Conservation (phyloP, 2,329 filamentous ascomycete genomes). For the Fusarium clavum region DNA sequence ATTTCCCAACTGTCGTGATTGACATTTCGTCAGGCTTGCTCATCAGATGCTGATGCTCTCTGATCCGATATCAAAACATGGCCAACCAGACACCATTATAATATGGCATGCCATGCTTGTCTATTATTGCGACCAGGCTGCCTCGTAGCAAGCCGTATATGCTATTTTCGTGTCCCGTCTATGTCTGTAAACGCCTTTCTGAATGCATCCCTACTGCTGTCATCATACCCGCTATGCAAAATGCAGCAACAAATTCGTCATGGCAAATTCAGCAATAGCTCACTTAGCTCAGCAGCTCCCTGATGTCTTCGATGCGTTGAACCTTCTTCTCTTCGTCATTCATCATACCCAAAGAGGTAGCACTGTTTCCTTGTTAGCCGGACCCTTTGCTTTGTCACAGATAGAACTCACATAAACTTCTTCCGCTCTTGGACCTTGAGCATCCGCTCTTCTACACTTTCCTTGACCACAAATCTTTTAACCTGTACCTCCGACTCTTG, state of each 20-base stretch:
- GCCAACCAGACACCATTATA: constrained; percentile 19
- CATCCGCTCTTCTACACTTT: constrained; percentile 96
- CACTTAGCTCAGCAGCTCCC: constrained; percentile 78
- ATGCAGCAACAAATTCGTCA: constrained; percentile 3
- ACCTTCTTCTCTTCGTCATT: constrained; percentile 91
- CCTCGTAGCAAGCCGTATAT: constrained; percentile 19
- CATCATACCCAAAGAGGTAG: constrained; percentile 95
- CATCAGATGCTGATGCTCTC: constrained; percentile 32
- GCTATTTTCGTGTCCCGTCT: constrained; percentile 17
- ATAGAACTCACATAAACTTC: constrained; percentile 84
- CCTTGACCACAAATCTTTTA: constrained; percentile 86
- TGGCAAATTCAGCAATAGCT: neutral
- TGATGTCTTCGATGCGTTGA: constrained; percentile 93
- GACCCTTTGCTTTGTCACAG: neutral
- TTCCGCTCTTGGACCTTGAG: constrained; percentile 92
- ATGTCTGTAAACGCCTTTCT: constrained; percentile 29
- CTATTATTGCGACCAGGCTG: constrained; percentile 15
- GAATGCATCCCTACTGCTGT: constrained; percentile 11
- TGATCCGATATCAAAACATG: constrained; percentile 29
- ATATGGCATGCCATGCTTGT: constrained; percentile 1
- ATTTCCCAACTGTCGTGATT: constrained; percentile 30
- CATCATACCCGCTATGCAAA: neutral
- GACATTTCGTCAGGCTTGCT: constrained; percentile 35
- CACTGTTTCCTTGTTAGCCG: constrained; percentile 63
- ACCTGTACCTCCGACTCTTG: constrained; percentile 89